Evolutionary conservation across 2,329 filamentous ascomycete species (phyloP).

Genomic region (Clarireedia sp.): DNA sequence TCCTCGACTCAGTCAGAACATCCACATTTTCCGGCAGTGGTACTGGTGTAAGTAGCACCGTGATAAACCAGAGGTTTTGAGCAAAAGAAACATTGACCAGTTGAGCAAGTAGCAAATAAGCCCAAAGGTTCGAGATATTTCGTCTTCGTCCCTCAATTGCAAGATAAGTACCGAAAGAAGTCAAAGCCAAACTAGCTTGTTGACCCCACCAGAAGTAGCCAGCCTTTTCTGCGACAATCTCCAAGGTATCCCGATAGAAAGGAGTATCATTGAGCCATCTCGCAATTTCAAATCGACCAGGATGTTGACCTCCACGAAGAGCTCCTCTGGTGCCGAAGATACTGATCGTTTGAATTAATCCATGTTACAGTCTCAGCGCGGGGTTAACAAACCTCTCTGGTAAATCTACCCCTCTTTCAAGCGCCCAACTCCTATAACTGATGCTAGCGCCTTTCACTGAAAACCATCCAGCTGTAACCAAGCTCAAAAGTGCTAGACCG

Average conservation of each 20-base stretch:
- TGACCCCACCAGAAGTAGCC: slow-evolving; percentile 55
- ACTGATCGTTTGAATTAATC: slow-evolving; percentile 17
- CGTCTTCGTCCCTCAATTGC: slow-evolving; percentile 51
- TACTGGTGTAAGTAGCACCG: slow-evolving; percentile 47
- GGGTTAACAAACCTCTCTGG: slow-evolving; percentile 31
- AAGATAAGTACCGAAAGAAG: slow-evolving; percentile 49
- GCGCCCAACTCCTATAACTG: slow-evolving; percentile 45
- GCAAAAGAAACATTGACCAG: slow-evolving; percentile 53
- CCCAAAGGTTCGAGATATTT: slow-evolving; percentile 45
- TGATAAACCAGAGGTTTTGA: slow-evolving; percentile 55
- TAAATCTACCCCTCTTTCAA: slow-evolving; percentile 32
- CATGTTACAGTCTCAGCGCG: slow-evolving; percentile 2
- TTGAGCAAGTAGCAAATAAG: slow-evolving; percentile 51
- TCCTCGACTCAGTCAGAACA: slow-evolving; percentile 13
- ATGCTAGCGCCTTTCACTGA: slow-evolving; percentile 36
- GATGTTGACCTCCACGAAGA: slow-evolving; percentile 25
- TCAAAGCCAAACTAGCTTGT: slow-evolving; percentile 47
- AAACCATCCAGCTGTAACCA: slow-evolving; percentile 37
- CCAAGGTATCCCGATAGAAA: slow-evolving; percentile 33
- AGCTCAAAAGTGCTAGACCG: slow-evolving; percentile 37
- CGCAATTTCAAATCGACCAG: slow-evolving; percentile 24
- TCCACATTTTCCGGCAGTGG: slow-evolving; percentile 33
- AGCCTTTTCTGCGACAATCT: slow-evolving; percentile 46
- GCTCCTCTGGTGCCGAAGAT: slow-evolving; percentile 27
- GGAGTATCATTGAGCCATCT: slow-evolving; percentile 26